Base-by-base conservation (phyloP, 495 filamentous ascomycete genomes). In the Penicillium waksmanii region DNA sequence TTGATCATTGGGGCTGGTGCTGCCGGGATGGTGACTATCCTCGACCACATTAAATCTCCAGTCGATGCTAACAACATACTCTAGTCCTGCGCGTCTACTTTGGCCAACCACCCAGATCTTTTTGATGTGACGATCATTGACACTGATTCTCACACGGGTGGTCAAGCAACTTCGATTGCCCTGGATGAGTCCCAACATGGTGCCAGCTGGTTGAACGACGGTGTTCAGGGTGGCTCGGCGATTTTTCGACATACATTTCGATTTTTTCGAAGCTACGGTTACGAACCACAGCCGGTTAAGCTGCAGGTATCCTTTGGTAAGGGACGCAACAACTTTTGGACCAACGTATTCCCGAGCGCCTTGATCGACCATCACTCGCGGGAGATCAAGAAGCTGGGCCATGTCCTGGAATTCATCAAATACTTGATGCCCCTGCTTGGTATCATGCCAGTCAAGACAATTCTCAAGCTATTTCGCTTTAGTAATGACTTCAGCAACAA, bases 291-390 rank as follows among this genome's bases (percentile, higher is more conserved):
- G 51, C 82, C 84, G 3, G 89, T 96, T 34, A 81, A 87, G 56
- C 81, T 96, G 27, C 90, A 94, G 65, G 88, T 93, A 0, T 85
- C 90, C 0, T 93, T 94, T 67, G 91, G 91, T 13, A 92, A 93
- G 68, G 89, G 83, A 5, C 64, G 77, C 6, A 82, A 88, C 9
- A 77, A 73, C 6, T 94, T 96, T 74, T 96, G 89, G 88, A 89
- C 87, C 11, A 94, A 96, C 66, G 84, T 88, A 36, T 96, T 88
- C 61, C 90, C 90, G 0, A 91, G 85, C 46, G 74, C 84, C 17
- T 73, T 94, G 2, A 76, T 93, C 4, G 82, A 83, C 33, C 74
- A 79, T 5, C 85, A 87, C 61, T 80, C 84, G 15, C 70, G 66
- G 1, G 90, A 94, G 61, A 87, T 92, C 64, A 82, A 76, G 65